phyloP scores from a whole-genome alignment of 1,284 basidiomycete species.

The Xerocomus amazonicus region DNA sequence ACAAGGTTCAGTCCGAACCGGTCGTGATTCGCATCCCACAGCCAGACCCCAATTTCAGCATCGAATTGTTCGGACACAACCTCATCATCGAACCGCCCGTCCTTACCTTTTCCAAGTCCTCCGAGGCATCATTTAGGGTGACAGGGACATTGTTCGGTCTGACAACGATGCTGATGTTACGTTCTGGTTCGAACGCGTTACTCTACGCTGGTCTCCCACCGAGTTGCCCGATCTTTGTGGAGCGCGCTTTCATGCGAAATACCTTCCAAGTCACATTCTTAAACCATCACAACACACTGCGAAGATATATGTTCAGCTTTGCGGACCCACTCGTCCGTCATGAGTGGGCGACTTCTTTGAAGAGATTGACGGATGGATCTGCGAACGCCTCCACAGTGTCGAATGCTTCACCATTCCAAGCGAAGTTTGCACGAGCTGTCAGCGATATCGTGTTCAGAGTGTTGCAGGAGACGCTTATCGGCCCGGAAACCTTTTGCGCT shows the following conservation, averaged over 20 bases:
- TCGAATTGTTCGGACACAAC: conserved; percentile 83
- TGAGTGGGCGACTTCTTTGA: conserved; percentile 71
- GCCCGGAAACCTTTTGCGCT: conserved; percentile 29
- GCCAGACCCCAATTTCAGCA: conserved; percentile 71
- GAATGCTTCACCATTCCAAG: conserved; percentile 34
- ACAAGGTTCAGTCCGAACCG: conserved; percentile 80
- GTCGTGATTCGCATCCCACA: conserved; percentile 81
- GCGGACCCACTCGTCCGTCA: conserved; percentile 70
- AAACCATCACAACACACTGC: conserved; percentile 63
- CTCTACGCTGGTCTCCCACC: conserved; percentile 77
- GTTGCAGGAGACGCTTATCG: conserved; percentile 79
- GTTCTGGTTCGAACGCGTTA: conserved; percentile 75
- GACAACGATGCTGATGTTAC: conserved; percentile 77
- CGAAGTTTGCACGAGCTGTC: conserved; percentile 59
- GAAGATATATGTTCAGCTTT: conserved; percentile 92
- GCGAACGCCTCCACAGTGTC: conserved; percentile 37
- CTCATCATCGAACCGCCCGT: conserved; percentile 81
- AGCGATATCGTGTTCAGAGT: conserved; percentile 75
- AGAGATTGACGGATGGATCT: conserved; percentile 56
- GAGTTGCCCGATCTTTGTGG: conserved; percentile 73
- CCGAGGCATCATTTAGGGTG: conserved; percentile 83
- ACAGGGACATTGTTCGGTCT: conserved; percentile 79
- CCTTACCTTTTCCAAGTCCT: conserved; percentile 71
- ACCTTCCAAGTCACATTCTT: conserved; percentile 88
- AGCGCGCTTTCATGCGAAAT: conserved; percentile 90